A percentile compares a stretch with the other conserved stretches of the same genome.
Conservation (phyloP, 441 rosid species). For the Pelargonium fulgidum region DNA sequence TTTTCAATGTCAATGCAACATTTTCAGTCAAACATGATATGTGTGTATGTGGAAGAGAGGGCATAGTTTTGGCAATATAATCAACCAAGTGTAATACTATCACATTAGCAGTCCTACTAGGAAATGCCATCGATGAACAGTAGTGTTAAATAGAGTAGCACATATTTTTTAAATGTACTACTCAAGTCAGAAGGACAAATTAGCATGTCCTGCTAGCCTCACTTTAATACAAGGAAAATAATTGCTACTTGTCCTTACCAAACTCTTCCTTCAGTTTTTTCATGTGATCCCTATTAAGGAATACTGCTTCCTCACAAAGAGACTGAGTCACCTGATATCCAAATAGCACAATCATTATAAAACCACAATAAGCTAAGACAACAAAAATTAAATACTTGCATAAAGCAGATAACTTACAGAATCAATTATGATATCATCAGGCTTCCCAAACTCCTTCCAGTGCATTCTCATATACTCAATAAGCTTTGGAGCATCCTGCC, state of each 20-base stretch:
- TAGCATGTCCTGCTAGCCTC: slow-evolving; percentile 8
- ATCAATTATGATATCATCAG: slow-evolving; percentile 29
- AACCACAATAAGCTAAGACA: background rate
- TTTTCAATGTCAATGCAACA: background rate
- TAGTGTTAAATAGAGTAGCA: slow-evolving; percentile 2
- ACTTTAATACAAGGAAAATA: background rate
- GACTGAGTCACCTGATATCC: slow-evolving; percentile 48
- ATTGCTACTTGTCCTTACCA: slow-evolving; percentile 40
- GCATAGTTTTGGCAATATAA: background rate
- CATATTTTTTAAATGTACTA: slow-evolving; percentile 2
- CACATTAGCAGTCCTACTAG: background rate
- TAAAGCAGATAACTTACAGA: slow-evolving; percentile 38
- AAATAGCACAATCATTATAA: slow-evolving; percentile 20
- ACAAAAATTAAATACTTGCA: background rate
- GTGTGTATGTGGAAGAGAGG: background rate
- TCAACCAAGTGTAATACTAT: background rate
- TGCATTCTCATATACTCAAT: slow-evolving; percentile 42
- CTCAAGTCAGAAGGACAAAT: slow-evolving; percentile 8
- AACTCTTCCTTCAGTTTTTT: slow-evolving; percentile 62
- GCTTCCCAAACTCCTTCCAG: slow-evolving; percentile 38
- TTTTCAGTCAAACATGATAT: background rate
- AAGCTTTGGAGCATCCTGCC: slow-evolving; percentile 73
- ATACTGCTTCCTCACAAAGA: slow-evolving; percentile 58
- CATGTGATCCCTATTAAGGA: slow-evolving; percentile 51
- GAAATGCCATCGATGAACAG: background rate